phyloP scores from a whole-genome alignment of 2,329 filamentous ascomycete genomes.

The Calonectria leucothoes region DNA sequence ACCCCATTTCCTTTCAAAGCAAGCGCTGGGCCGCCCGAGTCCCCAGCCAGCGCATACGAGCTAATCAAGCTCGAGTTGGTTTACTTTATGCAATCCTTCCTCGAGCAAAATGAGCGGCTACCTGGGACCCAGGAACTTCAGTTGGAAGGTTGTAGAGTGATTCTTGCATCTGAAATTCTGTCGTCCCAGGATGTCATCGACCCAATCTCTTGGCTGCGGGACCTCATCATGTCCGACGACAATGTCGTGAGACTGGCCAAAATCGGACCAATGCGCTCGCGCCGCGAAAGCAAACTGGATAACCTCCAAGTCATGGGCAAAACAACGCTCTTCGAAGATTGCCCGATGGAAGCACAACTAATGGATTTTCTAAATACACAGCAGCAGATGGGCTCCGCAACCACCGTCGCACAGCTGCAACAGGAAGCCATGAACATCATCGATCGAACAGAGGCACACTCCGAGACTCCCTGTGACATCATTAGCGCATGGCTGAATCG shows the following conservation, averaged over 20 bases:
- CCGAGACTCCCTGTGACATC: conserved; percentile 22
- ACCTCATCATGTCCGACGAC: conserved; percentile 34
- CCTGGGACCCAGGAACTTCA: conserved; percentile 37
- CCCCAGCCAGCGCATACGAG: conserved; percentile 46
- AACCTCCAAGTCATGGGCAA: conserved; percentile 36
- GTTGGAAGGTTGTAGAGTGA: conserved; percentile 26
- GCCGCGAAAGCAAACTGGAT: conserved; percentile 30
- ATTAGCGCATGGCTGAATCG: conserved; percentile 23
- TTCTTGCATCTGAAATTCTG: conserved; percentile 41
- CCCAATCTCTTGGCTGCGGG: conserved; percentile 40
- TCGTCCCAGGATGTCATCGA: not conserved
- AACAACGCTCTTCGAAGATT: conserved; percentile 40
- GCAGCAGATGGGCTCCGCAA: not conserved
- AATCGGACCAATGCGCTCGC: conserved; percentile 38
- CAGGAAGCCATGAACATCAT: conserved; percentile 30
- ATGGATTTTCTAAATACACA: conserved; percentile 22
- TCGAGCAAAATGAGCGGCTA: conserved; percentile 30
- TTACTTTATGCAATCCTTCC: conserved; percentile 40
- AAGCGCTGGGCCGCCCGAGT: conserved; percentile 30
- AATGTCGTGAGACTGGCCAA: conserved; percentile 29
- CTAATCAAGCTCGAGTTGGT: conserved; percentile 50
- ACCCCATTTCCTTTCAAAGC: conserved; percentile 37
- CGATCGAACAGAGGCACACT: conserved; percentile 10
- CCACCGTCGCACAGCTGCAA: conserved; percentile 27
- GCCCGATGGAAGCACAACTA: conserved; percentile 40